Base-by-base conservation (phyloP, 1,284 basidiomycete genomes). In the Schizophyllum amplum region DNA sequence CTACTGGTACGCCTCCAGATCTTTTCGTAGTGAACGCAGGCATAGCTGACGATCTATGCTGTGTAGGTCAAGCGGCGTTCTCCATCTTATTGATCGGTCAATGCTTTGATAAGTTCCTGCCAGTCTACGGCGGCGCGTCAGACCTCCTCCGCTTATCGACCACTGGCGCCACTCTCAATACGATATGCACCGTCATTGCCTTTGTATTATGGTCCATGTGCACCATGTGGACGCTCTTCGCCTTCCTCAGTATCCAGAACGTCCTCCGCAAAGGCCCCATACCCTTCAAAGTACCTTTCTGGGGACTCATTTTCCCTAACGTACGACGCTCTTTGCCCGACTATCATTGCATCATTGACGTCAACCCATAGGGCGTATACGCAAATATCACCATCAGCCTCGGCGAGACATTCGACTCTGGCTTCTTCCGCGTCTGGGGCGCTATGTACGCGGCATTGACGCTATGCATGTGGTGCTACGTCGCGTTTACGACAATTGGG, bases 261-360 rank as follows among this genome's bases (percentile, higher is more conserved):
- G 70, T 73, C 1, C 59, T 77, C 2, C 70, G 73, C 25, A 71
- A 68, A 42, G 64, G 66, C 3, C 67, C 61, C 1, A 67, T 83
- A 21, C 68, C 73, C 1, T 84, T 83, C 64, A 72, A 71, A 54
- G 63, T 83, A 22, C 71, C 74, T 0, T 81, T 77, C 61, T 85
- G 83, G 83, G 79, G 80, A 4, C 68, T 80, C 47, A 77, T 84
- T 59, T 85, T 85, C 63, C 83, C 83, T 5, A 83, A 81, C 59
- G 48, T 50, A 20, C 3, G 48, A 11, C n/a, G 42, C n/a, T 11
- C 13, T 49, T 49, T 49, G 9, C 24, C 13, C 24, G 48, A 13
- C 24, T 50, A 9, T 22, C 4, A n/a, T 50, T 20, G 48, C 48
- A 22, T 11, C 15, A 11, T 11, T 50, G 4, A 50, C 48, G 4